Conservation (phyloP, 148 eudicot genomes). For the Oxyria digyna region DNA sequence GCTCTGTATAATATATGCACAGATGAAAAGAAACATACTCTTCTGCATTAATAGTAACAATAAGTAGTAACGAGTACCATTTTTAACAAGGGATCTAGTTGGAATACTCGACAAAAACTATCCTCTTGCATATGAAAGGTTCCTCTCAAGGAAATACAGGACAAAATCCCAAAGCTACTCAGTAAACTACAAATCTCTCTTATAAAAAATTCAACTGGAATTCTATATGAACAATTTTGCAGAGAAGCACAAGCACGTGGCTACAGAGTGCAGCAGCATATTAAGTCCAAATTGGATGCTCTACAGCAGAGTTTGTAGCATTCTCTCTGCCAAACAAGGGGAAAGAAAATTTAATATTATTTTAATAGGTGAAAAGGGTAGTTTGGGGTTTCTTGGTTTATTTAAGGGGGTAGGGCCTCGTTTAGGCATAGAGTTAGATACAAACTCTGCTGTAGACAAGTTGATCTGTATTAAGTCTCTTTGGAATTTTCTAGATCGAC, state of each 20-base stretch:
- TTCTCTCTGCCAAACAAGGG: too few species aligned
- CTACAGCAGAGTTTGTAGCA: too few species aligned
- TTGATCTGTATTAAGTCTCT: too few species aligned
- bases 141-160: constrained; percentile 4
- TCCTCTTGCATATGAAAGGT: constrained; percentile 2
- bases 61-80: not conserved
- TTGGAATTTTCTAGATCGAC: not conserved
- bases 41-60: not conserved
- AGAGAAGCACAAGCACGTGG: constrained; percentile 4
- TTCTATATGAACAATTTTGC: not conserved
- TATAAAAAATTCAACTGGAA: not conserved
- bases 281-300: too few species aligned
- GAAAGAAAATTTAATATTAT: too few species aligned
- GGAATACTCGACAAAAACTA: not conserved
- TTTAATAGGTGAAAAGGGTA: too few species aligned
- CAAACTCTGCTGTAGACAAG: too few species aligned
- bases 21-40: too few species aligned
- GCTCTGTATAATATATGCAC: too few species aligned
- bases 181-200: not conserved
- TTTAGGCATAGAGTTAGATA: too few species aligned
- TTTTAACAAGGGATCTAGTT: not conserved
- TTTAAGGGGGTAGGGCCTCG: too few species aligned
- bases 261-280: not conserved
- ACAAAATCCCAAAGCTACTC: not conserved
- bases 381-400: too few species aligned